These are phyloP conservation scores for Pleurotus cornucopiae DNA, from an alignment of 768 basidiomycete species.

Conservation along the genomic window DNA sequence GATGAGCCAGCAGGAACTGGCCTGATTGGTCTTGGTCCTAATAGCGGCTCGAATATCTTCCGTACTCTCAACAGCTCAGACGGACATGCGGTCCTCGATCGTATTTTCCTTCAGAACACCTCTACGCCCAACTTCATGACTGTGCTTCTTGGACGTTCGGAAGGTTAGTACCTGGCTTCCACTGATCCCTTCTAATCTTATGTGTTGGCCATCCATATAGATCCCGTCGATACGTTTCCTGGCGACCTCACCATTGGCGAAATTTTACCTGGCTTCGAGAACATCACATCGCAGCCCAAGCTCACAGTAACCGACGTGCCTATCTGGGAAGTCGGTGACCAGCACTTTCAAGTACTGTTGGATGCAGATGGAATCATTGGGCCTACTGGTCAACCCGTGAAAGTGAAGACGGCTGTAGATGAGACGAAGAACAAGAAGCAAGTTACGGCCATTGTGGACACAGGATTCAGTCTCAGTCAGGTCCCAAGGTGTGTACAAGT, in stretches of 20 bases:
- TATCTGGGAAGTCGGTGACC: constrained; percentile 7
- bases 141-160: constrained; percentile 13
- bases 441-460: constrained; percentile 15
- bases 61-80: constrained; percentile 1
- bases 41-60: constrained; percentile 14
- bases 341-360: constrained; percentile 16
- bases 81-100: constrained; percentile 16
- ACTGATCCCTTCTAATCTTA: not conserved
- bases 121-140: constrained; percentile 19
- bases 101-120: constrained; percentile 19
- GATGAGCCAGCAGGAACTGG: constrained; percentile 10
- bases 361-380: constrained; percentile 17
- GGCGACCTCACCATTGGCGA: constrained; percentile 19
- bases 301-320: constrained; percentile 14
- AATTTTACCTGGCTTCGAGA: constrained; percentile 15
- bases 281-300: constrained; percentile 14
- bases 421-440: constrained; percentile 10
- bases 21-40: constrained; percentile 20
- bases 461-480: constrained; percentile 17
- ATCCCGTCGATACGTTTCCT: not conserved
- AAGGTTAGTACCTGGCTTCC: not conserved
- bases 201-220: not conserved
- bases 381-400: constrained; percentile 17
- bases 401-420: constrained; percentile 9
- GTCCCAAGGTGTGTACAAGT: not conserved